Evolutionary conservation across 208 protist species (phyloP).

Genomic region (Vickermania ingenoplastis): DNA sequence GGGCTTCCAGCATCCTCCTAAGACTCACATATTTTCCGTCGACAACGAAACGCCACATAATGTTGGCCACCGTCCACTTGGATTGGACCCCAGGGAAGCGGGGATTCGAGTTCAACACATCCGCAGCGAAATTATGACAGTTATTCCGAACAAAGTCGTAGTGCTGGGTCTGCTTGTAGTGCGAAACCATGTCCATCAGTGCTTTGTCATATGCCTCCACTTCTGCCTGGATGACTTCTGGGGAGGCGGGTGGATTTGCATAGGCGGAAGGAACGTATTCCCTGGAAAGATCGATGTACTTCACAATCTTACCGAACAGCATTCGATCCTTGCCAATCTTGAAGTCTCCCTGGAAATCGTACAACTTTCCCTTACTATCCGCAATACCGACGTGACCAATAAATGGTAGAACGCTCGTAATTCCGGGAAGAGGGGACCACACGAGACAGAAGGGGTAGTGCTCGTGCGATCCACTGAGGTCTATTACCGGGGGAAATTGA

Average conservation of each 20-base stretch:
- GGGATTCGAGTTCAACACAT: slow-evolving; percentile 27
- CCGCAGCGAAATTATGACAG: slow-evolving; percentile 76
- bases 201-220: slow-evolving; percentile 49
- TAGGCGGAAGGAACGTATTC: slow-evolving; percentile 56
- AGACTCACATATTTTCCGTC: neutral
- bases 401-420: slow-evolving; percentile 86
- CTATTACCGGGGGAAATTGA: slow-evolving; percentile 36
- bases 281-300: slow-evolving; percentile 70
- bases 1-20: neutral
- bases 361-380: slow-evolving; percentile 72
- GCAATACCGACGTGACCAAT: slow-evolving; percentile 88
- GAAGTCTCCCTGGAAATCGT: slow-evolving; percentile 88
- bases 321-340: slow-evolving; percentile 75
- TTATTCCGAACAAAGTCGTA: slow-evolving; percentile 90
- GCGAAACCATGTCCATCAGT: slow-evolving; percentile 19
- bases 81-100: slow-evolving; percentile 1
- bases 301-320: slow-evolving; percentile 77
- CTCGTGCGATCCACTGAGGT: slow-evolving; percentile 26
- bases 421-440: slow-evolving; percentile 83
- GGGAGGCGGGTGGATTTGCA: slow-evolving; percentile 2
- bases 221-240: slow-evolving; percentile 18
- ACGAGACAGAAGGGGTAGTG: slow-evolving; percentile 90
- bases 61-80: neutral
- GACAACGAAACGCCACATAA: neutral
- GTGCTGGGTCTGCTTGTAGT: slow-evolving; percentile 52